Base-by-base conservation (phyloP, 1,284 basidiomycete genomes). In the Moesziomyces sp. region DNA sequence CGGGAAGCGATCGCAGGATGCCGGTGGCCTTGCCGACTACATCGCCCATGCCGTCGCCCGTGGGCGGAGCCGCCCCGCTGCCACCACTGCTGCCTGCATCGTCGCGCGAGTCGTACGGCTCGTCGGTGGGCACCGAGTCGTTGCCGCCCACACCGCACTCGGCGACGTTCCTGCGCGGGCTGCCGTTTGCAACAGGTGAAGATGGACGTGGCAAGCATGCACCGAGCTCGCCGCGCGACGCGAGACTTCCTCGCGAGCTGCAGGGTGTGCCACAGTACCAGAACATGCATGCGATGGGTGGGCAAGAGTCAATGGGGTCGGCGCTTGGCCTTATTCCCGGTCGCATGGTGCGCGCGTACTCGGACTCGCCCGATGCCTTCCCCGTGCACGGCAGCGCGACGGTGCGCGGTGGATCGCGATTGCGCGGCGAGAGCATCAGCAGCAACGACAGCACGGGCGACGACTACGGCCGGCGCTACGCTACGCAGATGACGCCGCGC, bases 121-220 rank as follows among this genome's bases (percentile, higher is more conserved):
- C 55, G 14, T 66, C 62, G 5, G 54, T 59, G 3, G 60, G 57
- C 16, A 60, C 57, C 35, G 66, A 74, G 33, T 70, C 66, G 23
- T 53, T 67, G 16, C 73, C 73, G 1, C 63, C 59, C 4, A 75
- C 73, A 1, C 73, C 73, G 14, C 38, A 53, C 19, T 75, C 73
- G 21, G 64, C 63, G 3, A 75, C 67, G 2, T 75, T 64, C 48
- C 8, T 64, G 24, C 66, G 71, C 10, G 44, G 56, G 3, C 45
- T 73, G 24, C 69, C 69, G 2, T 18, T 47, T 9, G 40, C 19
- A 2, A 11, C 46, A 3, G 42, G 33, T 19, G 46, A 28, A 3
- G 58, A 67, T 5, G 64, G 57, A 19, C 49, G 49, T 19, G 35
- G 16, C 26, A 61, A 46, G 58, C 38, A 19, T 13, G 30, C 54